Base-by-base conservation (phyloP, 257 asterid species). In the Eucommia ulmoides region DNA sequence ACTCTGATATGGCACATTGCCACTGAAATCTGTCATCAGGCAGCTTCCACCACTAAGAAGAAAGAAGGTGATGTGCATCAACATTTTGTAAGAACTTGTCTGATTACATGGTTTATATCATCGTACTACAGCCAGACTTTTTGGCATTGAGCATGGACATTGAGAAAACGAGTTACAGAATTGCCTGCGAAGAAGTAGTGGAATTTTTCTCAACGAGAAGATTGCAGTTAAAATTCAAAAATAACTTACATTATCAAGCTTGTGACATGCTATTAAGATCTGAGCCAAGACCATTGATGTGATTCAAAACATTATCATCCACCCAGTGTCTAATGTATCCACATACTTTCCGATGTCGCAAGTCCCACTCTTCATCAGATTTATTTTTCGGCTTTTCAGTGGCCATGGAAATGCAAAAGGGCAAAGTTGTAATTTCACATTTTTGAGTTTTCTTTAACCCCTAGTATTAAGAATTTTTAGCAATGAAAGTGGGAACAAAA, bases 1-100 rank as follows among this genome's bases (percentile, higher is more conserved):
- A 63, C 76, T 49, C 67, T 80, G 2, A 2, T 71, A 3, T 80
- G 81, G 77, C 85, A 77, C 17, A 60, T 80, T 21, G 83, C 85
- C 59, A 77, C 83, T 14, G 85, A 80, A 24, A 69, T 80, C 8
- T 80, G 82, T 59, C 74, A 51, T 45, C 22, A 47, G 20, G 41
- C 21, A 0, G 74, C 67, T 18, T 7, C 3, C 0, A 19, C 7
- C 22, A 1, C 18, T 19, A 7, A 14, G 33, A 21, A 33, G 3
- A 15, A 7, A 1, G 16, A 51, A 60, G 22, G 55, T 7, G 50
- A n/a, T n/a, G n/a, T n/a, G n/a, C n/a, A n/a, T n/a, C n/a, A n/a
- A n/a, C n/a, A 54, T 42, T 63, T 51, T 68, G 78, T 18, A 76
- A 74, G 75, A 14, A 58, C 22, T 74, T 80, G 7, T 77, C 83